Conservation (phyloP, 176 grass and related monocot species). For the Triticum urartu region DNA sequence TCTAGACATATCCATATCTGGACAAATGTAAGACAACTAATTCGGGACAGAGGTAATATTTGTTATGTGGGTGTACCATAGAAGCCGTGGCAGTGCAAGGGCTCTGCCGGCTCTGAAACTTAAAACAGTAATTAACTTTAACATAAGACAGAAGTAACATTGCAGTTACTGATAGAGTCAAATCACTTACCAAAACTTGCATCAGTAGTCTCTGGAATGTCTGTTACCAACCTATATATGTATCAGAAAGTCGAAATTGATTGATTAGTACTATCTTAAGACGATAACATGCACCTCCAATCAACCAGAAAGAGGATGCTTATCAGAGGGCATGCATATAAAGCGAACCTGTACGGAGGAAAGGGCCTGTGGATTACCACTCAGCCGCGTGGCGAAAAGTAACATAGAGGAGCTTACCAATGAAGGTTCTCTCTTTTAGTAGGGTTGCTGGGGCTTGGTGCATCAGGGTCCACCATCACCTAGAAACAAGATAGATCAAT, state of each 20-base stretch:
- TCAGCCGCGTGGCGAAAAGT: slow-evolving; percentile 33
- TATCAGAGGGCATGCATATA: slow-evolving; percentile 20
- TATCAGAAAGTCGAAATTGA: slow-evolving; percentile 21
- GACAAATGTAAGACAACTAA: too few species aligned
- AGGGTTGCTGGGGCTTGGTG: slow-evolving; percentile 95
- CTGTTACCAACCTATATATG: slow-evolving; percentile 88
- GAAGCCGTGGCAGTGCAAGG: not conserved
- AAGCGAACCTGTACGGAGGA: slow-evolving; percentile 30
- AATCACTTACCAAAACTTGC: slow-evolving; percentile 76
- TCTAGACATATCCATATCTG: too few species aligned
- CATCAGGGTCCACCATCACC: slow-evolving; percentile 98
- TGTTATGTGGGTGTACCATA: not conserved
- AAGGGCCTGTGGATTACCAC: slow-evolving; percentile 23
- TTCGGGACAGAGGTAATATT: too few species aligned
- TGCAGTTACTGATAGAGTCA: not conserved
- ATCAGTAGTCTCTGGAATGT: slow-evolving; percentile 90
- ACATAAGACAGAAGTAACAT: not conserved
- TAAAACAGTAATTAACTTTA: not conserved
- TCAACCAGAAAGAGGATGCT: slow-evolving; percentile 29
- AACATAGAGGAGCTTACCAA: slow-evolving; percentile 60
- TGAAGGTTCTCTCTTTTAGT: slow-evolving; percentile 90
- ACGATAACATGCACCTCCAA: slow-evolving; percentile 31
- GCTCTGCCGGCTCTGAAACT: not conserved
- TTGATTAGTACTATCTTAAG: slow-evolving; percentile 31
- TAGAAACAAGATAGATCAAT: slow-evolving; percentile 35